Evolutionary conservation across 345 rosid genomes (phyloP).

Genomic region (Brassica juncea): DNA sequence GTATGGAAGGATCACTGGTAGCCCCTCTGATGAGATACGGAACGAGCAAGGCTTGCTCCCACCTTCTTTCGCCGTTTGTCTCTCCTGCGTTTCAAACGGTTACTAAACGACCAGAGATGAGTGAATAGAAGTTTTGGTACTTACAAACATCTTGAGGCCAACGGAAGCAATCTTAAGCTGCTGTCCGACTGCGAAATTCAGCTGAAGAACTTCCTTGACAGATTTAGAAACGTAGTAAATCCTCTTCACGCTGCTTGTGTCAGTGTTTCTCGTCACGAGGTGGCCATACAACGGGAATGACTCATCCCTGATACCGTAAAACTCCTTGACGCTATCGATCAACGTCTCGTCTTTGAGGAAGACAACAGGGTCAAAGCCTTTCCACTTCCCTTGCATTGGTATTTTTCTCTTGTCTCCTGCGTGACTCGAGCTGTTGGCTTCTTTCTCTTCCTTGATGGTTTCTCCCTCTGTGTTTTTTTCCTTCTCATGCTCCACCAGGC

Average conservation of each 20-base stretch:
- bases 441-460: conserved; percentile 45
- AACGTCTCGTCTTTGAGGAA: conserved; percentile 72
- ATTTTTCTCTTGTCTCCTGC: conserved; percentile 69
- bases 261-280: conserved; percentile 81
- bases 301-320: conserved; percentile 64
- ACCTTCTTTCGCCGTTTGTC: conserved; percentile 87
- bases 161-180: conserved; percentile 93
- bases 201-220: conserved; percentile 73
- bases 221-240: conserved; percentile 90
- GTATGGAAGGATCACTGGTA: conserved; percentile 89
- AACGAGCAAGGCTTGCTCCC: conserved; percentile 66
- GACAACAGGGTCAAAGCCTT: conserved; percentile 87
- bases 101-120: not conserved
- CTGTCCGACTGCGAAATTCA: conserved; percentile 83
- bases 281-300: conserved; percentile 76
- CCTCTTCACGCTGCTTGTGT: conserved; percentile 75
- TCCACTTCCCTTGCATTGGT: conserved; percentile 94
- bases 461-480: conserved; percentile 39
- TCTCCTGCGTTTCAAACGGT: conserved; percentile 49
- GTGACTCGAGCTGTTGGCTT: conserved; percentile 42
- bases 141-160: conserved; percentile 96
- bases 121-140: not conserved
- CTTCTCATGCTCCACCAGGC: conserved; percentile 31
- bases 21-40: conserved; percentile 95
- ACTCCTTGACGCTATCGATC: conserved; percentile 65